Conservation (phyloP, 2,329 filamentous ascomycete species). For the Exophiala sideris region DNA sequence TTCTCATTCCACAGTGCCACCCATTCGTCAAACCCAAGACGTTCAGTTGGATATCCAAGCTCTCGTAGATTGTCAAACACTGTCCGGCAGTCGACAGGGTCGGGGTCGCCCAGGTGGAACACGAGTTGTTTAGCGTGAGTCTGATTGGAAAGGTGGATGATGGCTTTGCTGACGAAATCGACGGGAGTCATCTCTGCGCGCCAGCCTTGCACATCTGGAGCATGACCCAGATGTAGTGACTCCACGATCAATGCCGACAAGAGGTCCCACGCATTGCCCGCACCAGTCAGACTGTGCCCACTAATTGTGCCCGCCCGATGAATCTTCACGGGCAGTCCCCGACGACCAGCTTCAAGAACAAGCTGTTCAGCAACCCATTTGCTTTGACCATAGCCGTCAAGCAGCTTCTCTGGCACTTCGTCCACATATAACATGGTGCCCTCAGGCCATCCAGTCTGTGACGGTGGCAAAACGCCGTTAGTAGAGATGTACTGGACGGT, state of each 20-base stretch:
- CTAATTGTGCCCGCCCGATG: slow-evolving; percentile 74
- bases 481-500: slow-evolving; percentile 77
- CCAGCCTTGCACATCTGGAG: slow-evolving; percentile 70
- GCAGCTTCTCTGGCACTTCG: slow-evolving; percentile 65
- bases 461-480: slow-evolving; percentile 73
- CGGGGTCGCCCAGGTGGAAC: slow-evolving; percentile 72
- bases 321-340: slow-evolving; percentile 68
- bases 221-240: slow-evolving; percentile 68
- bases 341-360: slow-evolving; percentile 64
- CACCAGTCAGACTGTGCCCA: slow-evolving; percentile 70
- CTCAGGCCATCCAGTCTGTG: slow-evolving; percentile 67
- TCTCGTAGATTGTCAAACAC: slow-evolving; percentile 63
- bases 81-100: slow-evolving; percentile 62
- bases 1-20: slow-evolving; percentile 69
- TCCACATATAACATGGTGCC: slow-evolving; percentile 64
- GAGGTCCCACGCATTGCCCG: slow-evolving; percentile 75
- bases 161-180: slow-evolving; percentile 73
- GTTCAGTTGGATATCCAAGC: slow-evolving; percentile 68
- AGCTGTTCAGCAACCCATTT: slow-evolving; percentile 80
- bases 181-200: slow-evolving; percentile 80
- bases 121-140: slow-evolving; percentile 60
- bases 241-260: slow-evolving; percentile 74
- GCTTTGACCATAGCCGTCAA: slow-evolving; percentile 73
- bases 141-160: slow-evolving; percentile 66
- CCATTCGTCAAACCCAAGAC: slow-evolving; percentile 69